Base-by-base conservation (phyloP, 768 basidiomycete species). In the Kwoniella dejecticola region DNA sequence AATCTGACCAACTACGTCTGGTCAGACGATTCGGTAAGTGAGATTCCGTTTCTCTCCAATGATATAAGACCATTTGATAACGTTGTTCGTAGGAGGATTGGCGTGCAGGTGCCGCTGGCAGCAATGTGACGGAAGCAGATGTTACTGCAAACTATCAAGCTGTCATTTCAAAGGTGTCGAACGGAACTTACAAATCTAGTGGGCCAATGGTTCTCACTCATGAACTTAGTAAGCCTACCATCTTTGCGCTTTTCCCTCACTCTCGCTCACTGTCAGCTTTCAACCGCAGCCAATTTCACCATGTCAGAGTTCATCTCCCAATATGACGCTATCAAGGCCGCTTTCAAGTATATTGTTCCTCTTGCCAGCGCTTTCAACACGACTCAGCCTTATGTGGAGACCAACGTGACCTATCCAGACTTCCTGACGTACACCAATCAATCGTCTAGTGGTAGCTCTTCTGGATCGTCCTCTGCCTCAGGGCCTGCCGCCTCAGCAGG, bases 131-230 rank as follows among this genome's bases (percentile, higher is more conserved):
- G 0, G 31, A 55, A 12, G 69, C 60, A 11, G 67, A 73, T 24
- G 64, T 79, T 24, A 67, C 75, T 36, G 58, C 42, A 2, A 77
- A 78, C 58, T 80, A 80, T 58, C 67, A 77, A 33, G 30, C 38
- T 2, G 64, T 79, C 27, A 60, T 79, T 40, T 58, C 61, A 27
- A 52, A 53, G n/a, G 67, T 54, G 13, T 53, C 45, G 5, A 79
- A 76, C 44, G 77, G 77, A 3, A 69, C 66, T 0, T 80, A 67
- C 52, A 44, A 58, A 26, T 53, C 62, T 2, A 17, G 48, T 1
- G 79, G 78, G 2, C 76, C 77, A 6, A 69, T 80, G 38, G 76
- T 80, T 7, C 66, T 80, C 17, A 75, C 66, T 2, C 79, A 80
- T 63, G 79, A 80, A 63, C 53, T 77, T 11, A 71, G 67, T 65